Evolutionary conservation across 306 rosid species (phyloP), one percentile per base, ranked within the genome.

Genomic region (Psophocarpus tetragonolobus): DNA sequence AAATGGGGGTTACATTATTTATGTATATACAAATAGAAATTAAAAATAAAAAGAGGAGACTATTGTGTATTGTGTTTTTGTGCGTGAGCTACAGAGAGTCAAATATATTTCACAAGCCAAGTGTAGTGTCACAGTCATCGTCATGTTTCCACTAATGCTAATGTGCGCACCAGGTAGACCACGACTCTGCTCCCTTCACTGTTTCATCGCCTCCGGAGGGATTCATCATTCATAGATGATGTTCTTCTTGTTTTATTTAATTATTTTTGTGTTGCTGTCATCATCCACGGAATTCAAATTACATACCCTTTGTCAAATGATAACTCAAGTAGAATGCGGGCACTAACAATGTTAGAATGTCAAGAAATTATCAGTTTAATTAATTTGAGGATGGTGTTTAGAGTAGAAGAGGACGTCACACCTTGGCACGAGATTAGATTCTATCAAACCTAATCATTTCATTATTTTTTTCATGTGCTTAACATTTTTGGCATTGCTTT

Each of bases 141-240:
- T 82, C 88, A 87, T 85, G 68, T 83, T 90, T 82, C 96, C 91
- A 90, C 92, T 85, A 80, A 6, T 21, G 44, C 93, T 88, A 88
- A 78, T 70, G 80, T 90, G 92, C 90, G 89, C 92, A 84, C 85
- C 89, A 86, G 86, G 81, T 86, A 79, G 85, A 85, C 60, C 50
- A 18, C 21, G 15, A 81, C 72, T 47, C 23, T 79, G 61, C 23
- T 54, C 18, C 44, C 8, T 21, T 8, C 38, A 10, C 65, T 76
- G 20, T 72, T 27, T 39, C 75, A 20, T 53, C 54, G 41, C 17
- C 35, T 50, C 79, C 74, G 78, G 58, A 71, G n/a, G n/a, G n/a
- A n/a, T n/a, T n/a, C n/a, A n/a, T n/a, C n/a, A n/a, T 38, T 38
- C 41, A 33, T 30, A 1, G 29, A 1, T 17, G 14, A 0, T 21